Evolutionary conservation across 768 basidiomycete species (phyloP).

Genomic region (Chalciporus sphaerocephalus): DNA sequence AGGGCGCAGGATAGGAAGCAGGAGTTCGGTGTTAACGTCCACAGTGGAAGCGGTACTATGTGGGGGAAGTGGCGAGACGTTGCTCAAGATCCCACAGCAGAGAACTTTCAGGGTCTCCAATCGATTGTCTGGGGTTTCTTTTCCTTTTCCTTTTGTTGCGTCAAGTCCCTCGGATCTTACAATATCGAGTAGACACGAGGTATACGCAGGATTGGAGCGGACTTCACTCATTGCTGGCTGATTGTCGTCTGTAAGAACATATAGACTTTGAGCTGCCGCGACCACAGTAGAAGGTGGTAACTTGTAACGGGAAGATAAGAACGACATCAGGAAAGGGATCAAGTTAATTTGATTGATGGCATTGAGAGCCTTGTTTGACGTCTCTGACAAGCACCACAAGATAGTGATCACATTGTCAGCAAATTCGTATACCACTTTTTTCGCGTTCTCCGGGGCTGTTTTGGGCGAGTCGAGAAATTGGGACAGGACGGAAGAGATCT

Average conservation of each 20-base stretch:
- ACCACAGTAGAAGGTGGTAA: slow-evolving; percentile 69
- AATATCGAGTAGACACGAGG: slow-evolving; percentile 62
- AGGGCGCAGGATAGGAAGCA: slow-evolving; percentile 68
- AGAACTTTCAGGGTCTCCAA: slow-evolving; percentile 57
- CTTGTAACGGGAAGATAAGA: slow-evolving; percentile 65
- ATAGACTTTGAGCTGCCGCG: slow-evolving; percentile 91
- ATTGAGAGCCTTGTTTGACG: slow-evolving; percentile 77
- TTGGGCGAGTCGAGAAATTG: slow-evolving; percentile 61
- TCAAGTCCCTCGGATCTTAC: slow-evolving; percentile 36
- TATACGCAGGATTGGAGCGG: slow-evolving; percentile 54
- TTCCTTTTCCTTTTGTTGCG: slow-evolving; percentile 36
- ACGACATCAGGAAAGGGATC: slow-evolving; percentile 86
- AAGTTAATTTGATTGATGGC: slow-evolving; percentile 80
- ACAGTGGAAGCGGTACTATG: slow-evolving; percentile 55
- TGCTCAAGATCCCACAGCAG: slow-evolving; percentile 69
- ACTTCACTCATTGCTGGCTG: slow-evolving; percentile 65
- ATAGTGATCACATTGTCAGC: slow-evolving; percentile 91
- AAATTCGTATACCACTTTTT: slow-evolving; percentile 78
- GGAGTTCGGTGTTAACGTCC: slow-evolving; percentile 67
- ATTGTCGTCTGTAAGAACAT: slow-evolving; percentile 92
- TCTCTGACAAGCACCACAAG: slow-evolving; percentile 93
- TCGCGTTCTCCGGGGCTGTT: slow-evolving; percentile 61
- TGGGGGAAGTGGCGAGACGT: slow-evolving; percentile 73
- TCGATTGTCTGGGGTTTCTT: slow-evolving; percentile 46
- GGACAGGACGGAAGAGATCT: slow-evolving; percentile 74